Evolutionary conservation across 2,329 filamentous ascomycete species (phyloP).

Genomic region (Paraconiothyrium brasiliense): DNA sequence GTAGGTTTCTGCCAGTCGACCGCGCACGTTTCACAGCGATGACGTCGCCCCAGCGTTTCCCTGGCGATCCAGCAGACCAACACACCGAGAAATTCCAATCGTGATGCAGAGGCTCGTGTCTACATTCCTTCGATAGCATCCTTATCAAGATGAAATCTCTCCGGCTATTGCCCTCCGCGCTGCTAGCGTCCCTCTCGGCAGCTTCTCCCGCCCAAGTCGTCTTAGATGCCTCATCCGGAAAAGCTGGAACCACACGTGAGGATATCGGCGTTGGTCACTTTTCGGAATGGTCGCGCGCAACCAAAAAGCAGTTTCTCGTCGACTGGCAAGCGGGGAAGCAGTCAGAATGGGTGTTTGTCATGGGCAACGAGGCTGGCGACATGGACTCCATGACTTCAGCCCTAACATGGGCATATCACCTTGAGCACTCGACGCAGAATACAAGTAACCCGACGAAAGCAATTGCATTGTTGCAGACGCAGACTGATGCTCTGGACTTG

Average conservation of each 20-base stretch:
- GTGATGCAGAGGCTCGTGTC: background rate
- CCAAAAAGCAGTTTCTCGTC: conserved; percentile 57
- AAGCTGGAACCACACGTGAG: conserved; percentile 7
- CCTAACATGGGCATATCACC: conserved; percentile 59
- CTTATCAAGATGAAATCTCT: conserved; percentile 1
- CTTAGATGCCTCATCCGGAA: conserved; percentile 23
- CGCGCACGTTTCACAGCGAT: conserved; percentile 3
- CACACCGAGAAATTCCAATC: background rate
- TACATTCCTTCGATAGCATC: background rate
- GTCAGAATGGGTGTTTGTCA: conserved; percentile 57
- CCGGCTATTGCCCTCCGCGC: conserved; percentile 8
- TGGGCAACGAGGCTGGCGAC: conserved; percentile 59
- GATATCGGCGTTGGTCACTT: conserved; percentile 57
- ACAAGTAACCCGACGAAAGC: conserved; percentile 55
- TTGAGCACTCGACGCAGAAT: conserved; percentile 56
- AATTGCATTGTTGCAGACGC: conserved; percentile 58
- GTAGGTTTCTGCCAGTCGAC: background rate
- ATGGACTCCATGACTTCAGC: conserved; percentile 57
- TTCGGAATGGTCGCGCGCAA: conserved; percentile 59
- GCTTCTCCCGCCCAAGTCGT: conserved; percentile 27
- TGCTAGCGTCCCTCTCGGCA: conserved; percentile 13
- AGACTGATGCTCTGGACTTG: conserved; percentile 57
- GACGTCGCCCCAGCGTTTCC: conserved; percentile 2
- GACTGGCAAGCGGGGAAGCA: conserved; percentile 57
- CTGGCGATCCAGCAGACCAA: background rate